Evolutionary conservation across 2,329 filamentous ascomycete genomes (phyloP), one percentile per base, ranked within the genome.

Genomic region (Fusarium udum): DNA sequence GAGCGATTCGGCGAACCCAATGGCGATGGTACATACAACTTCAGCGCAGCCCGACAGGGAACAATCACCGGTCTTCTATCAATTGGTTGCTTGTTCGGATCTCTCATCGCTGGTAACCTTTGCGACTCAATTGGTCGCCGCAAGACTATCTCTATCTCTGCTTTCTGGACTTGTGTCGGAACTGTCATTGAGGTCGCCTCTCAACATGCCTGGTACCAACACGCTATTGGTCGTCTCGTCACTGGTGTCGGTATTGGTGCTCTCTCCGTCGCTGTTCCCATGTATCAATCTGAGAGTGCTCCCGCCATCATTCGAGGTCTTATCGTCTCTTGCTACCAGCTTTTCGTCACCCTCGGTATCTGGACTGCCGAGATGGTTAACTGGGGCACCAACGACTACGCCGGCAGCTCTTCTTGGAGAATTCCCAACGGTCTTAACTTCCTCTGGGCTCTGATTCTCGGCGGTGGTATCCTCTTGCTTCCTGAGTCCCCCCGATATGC

Each of bases 311-410:
- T 93, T 57, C 88, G 91, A 75, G 90, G 90, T 76, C 85, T 90
- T 12, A 84, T 92, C 43, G 87, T 93, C 34, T 86, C 87, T 3
- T 88, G 86, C 58, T 93, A 92, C 80, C 91, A 93, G 83, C 86
- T 93, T 7, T 89, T 92, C 79, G 91, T 93, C 78, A 93, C 91
- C 0, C 83, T 92, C 34, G 91, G 91, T 53, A 92, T 93, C 79
- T 90, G 86, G 84, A 83, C 82, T 31, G 84, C 86, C 42, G 87
- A 89, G 75, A 85, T 88, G 80, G 84, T 89, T 80, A 91, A 92
- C 79, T 92, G 84, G 77, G 90, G 90, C 12, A 92, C 91, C 12
- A 83, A 89, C 52, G 31, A 72, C 6, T 83, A 83, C 56, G 24
- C 56, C 2, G 83, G 81, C 72, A 85, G 86, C 28, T 84, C 85